Evolutionary conservation across 345 rosid species (phyloP), one percentile per base, ranked within the genome.

Genomic region (Eucalyptus caleyi): DNA sequence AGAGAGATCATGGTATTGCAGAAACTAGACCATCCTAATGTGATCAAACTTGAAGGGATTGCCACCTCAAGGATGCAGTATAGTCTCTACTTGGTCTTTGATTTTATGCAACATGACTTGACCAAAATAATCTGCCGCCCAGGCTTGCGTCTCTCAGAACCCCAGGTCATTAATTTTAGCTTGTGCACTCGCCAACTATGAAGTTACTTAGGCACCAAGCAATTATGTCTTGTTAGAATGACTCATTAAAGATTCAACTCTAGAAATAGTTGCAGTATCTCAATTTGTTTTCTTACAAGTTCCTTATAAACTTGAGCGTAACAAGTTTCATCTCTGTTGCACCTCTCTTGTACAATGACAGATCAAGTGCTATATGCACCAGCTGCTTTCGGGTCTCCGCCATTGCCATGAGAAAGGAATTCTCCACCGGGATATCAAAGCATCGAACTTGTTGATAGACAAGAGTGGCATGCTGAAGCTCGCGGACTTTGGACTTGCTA

Each of bases 1-100:
- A 96, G 99, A 87, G 99, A 97, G 93, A 97, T 96, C 88, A 93
- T 81, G 91, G 92, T 95, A 9, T 90, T 97, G 87, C 99, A 93
- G 89, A 94, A 95, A 80, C 94, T 97, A 40, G 95, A 97, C 42
- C 99, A 96, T 86, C 98, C 99, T 11, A 97, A 95, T 87, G 90
- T 97, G 26, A 96, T 97, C 93, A 96, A 93, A 88, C 96, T 97
- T 49, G 96, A 95, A 94, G 99, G 99, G 85, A 72, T 96, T 27
- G 99, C 98, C 69, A 96, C 97, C 8, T 96, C 99, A 34, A 96
- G 99, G 92, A 95, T 97, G 96, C 97, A 97, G 91, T 97, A 96
- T 86, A 97, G 99, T 86, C 95, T 97, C 85, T 97, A 96, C 90
- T 94, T 96, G 30, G 99, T 97, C 13, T 96, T 97, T 34, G 97